phyloP scores from a whole-genome alignment of 768 basidiomycete species.

The Clavulina sp. region DNA sequence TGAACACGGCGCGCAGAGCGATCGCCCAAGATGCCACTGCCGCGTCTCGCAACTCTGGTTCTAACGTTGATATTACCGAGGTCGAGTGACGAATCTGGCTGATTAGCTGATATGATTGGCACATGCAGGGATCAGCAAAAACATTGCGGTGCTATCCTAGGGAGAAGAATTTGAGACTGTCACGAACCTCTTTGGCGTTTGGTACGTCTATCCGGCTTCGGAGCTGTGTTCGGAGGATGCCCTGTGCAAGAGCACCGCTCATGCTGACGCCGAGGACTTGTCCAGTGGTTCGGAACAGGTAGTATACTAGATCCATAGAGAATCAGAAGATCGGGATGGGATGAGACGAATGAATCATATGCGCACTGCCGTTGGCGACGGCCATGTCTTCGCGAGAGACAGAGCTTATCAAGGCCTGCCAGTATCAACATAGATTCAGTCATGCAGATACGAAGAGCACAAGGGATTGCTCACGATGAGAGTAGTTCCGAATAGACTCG shows the following conservation, averaged over 20 bases:
- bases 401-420: constrained; percentile 71
- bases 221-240: constrained; percentile 52
- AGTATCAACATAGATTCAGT: constrained; percentile 5
- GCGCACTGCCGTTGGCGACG: constrained; percentile 78
- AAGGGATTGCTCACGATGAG: constrained; percentile 39
- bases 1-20: constrained; percentile 68
- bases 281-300: constrained; percentile 87
- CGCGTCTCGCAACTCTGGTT: constrained; percentile 34
- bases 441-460: no score
- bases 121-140: not conserved
- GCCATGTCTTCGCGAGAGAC: constrained; percentile 70
- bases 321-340: not conserved
- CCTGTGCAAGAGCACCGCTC: constrained; percentile 70
- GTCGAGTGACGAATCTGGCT: constrained; percentile 25
- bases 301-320: constrained; percentile 49
- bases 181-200: constrained; percentile 51
- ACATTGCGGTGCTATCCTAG: not conserved
- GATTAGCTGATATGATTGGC: not conserved
- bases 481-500: constrained; percentile 70
- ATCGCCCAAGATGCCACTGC: constrained; percentile 65
- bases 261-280: constrained; percentile 91
- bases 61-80: constrained; percentile 47
- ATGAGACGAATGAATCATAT: no score
- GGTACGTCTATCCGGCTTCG: constrained; percentile 60
- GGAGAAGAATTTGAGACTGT: not conserved